Conservation (phyloP, 805 yeast genomes). For the Peterozyma xylosa region DNA sequence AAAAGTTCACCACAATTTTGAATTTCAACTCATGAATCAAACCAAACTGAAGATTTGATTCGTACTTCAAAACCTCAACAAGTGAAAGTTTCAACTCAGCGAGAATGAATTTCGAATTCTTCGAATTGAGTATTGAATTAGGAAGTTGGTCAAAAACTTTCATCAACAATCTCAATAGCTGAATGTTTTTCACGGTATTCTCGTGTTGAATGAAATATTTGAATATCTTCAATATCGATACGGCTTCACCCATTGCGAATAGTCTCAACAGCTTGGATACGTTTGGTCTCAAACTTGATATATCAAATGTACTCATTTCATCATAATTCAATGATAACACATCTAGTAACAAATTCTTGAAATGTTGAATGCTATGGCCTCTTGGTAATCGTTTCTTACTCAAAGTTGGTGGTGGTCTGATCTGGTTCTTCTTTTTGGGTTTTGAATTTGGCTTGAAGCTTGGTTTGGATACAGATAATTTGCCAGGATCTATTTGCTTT, state of each 20-base stretch:
- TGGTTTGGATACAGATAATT: no score
- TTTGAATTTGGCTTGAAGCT: not conserved
- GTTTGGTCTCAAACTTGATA: not conserved
- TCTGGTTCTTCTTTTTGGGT: not conserved
- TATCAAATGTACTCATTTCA: not conserved
- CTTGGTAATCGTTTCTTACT: slow-evolving; percentile 1
- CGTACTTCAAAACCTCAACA: slow-evolving; percentile 3
- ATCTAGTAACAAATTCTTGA: not conserved
- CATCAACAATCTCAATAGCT: slow-evolving; percentile 2
- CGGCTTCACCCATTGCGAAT: not conserved
- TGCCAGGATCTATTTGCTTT: no score
- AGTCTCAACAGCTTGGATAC: not conserved
- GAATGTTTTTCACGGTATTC: not conserved
- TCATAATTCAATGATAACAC: slow-evolving; percentile 1
- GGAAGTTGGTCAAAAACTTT: not conserved
- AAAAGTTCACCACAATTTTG: slow-evolving; percentile 1
- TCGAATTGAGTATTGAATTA: not conserved
- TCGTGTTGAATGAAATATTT: slow-evolving; percentile 1
- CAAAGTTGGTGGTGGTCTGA: no score
- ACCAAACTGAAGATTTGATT: not conserved
- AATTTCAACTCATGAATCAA: not conserved
- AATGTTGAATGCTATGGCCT: not conserved
- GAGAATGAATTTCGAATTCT: not conserved
- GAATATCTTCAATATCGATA: not conserved
- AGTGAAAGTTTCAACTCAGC: not conserved